Percentiles rank a stretch among this genome's conserved stretches.
Evolutionary conservation across 1,139 yeast species (phyloP).

Genomic region (Candida sp.): DNA sequence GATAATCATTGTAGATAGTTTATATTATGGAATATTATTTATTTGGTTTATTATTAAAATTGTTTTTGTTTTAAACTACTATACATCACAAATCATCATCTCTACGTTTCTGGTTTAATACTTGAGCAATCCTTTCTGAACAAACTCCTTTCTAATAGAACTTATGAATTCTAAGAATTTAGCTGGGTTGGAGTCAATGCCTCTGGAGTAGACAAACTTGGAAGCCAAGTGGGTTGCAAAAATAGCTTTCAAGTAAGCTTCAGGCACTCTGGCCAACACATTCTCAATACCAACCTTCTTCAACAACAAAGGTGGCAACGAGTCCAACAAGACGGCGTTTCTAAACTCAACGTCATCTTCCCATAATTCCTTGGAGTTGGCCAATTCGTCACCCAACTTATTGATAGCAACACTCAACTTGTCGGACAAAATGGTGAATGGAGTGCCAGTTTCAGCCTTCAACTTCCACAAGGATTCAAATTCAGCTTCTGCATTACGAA

Average conservation of each 20-base stretch:
- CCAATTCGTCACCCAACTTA: slow-evolving; percentile 87
- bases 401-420: slow-evolving; percentile 86
- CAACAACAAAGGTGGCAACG: slow-evolving; percentile 79
- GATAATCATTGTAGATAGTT: neutral
- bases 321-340: slow-evolving; percentile 73
- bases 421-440: slow-evolving; percentile 85
- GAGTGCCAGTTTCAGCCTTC: slow-evolving; percentile 64
- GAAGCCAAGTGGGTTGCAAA: slow-evolving; percentile 93
- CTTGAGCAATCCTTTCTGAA: slow-evolving; percentile 30
- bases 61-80: neutral
- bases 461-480: slow-evolving; percentile 89
- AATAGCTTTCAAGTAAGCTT: slow-evolving; percentile 83
- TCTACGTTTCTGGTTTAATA: slow-evolving; percentile 7
- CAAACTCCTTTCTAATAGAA: slow-evolving; percentile 44
- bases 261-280: slow-evolving; percentile 82
- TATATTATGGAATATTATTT: neutral
- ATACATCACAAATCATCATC: neutral
- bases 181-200: slow-evolving; percentile 84
- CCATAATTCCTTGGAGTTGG: slow-evolving; percentile 86
- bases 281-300: slow-evolving; percentile 76
- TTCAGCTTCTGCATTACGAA: slow-evolving; percentile 80
- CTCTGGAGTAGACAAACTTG: slow-evolving; percentile 85
- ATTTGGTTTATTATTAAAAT: neutral
- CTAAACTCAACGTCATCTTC: slow-evolving; percentile 77
- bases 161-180: slow-evolving; percentile 77